A percentile compares a stretch with the other conserved stretches of the same genome.
phyloP scores from a whole-genome alignment of 306 rosid genomes.

The Fragaria vesca region DNA sequence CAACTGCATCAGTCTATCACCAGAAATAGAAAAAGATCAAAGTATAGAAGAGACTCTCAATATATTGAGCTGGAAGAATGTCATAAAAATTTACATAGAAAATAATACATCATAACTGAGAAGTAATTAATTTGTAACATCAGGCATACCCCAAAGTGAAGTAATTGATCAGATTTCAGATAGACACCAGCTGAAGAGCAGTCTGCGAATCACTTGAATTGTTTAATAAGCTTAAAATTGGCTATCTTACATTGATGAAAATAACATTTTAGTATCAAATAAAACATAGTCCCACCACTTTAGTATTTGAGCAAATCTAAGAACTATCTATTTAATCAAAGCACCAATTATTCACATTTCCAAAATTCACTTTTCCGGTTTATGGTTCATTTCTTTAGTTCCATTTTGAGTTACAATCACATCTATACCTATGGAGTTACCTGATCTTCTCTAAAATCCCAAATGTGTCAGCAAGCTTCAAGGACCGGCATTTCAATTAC shows the following conservation, averaged over 20 bases:
- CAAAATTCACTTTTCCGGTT: no score
- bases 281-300: not conserved
- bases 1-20: conserved; percentile 77
- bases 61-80: not conserved
- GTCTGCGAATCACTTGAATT: conserved; percentile 50
- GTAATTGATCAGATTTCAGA: conserved; percentile 75
- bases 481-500: no score
- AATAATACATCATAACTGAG: not conserved
- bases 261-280: not conserved
- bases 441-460: no score
- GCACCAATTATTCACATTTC: not conserved
- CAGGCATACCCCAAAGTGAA: conserved; percentile 77
- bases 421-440: no score
- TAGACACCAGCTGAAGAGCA: conserved; percentile 99
- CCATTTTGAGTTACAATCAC: no score
- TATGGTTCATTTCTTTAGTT: no score
- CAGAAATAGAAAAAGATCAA: not conserved
- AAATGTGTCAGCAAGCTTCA: no score
- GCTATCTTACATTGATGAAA: not conserved
- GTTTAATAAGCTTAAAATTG: conserved; percentile 1
- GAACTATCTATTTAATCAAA: not conserved
- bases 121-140: conserved; percentile 12
- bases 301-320: not conserved
- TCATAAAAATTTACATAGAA: not conserved
- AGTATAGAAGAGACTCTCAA: not conserved